A percentile compares a stretch with the other conserved stretches of the same genome.
phyloP scores from a whole-genome alignment of 331 rosid species.

The Phaseolus coccineus region DNA sequence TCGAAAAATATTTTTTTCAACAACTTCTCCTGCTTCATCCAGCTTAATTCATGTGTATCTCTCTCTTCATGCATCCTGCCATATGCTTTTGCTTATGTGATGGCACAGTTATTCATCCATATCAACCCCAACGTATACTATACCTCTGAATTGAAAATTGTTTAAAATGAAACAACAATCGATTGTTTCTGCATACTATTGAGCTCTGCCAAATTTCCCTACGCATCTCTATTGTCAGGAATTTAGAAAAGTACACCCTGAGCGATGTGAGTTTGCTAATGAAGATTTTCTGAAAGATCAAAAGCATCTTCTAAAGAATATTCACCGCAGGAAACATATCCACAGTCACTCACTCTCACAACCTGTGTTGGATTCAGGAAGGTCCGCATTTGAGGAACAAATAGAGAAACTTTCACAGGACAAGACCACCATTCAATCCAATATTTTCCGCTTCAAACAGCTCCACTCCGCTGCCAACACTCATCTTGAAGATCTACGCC shows the following conservation, averaged over 20 bases:
- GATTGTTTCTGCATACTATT: no score
- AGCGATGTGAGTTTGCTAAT: constrained; percentile 81
- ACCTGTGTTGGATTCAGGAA: constrained; percentile 70
- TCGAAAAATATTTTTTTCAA: constrained; percentile 54
- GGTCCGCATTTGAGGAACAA: constrained; percentile 77
- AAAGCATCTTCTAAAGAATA: constrained; percentile 77
- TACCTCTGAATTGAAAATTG: no score
- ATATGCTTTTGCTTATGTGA: neutral
- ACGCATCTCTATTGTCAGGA: constrained; percentile 56
- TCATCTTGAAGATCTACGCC: constrained; percentile 55
- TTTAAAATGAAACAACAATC: no score
- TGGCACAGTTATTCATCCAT: no score
- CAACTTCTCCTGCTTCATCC: constrained; percentile 90
- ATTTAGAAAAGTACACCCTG: constrained; percentile 81
- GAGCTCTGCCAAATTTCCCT: neutral
- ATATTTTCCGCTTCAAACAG: constrained; percentile 58
- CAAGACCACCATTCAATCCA: constrained; percentile 63
- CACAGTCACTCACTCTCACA: constrained; percentile 70
- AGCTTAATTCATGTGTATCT: constrained; percentile 73
- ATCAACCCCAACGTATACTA: no score
- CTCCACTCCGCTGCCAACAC: constrained; percentile 54
- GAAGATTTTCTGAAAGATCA: constrained; percentile 78
- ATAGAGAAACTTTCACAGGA: constrained; percentile 67
- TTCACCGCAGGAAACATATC: constrained; percentile 82
- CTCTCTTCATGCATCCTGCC: no score